Evolutionary conservation across 1,284 basidiomycete genomes (phyloP).

Genomic region (Sanghuangporus baumii): DNA sequence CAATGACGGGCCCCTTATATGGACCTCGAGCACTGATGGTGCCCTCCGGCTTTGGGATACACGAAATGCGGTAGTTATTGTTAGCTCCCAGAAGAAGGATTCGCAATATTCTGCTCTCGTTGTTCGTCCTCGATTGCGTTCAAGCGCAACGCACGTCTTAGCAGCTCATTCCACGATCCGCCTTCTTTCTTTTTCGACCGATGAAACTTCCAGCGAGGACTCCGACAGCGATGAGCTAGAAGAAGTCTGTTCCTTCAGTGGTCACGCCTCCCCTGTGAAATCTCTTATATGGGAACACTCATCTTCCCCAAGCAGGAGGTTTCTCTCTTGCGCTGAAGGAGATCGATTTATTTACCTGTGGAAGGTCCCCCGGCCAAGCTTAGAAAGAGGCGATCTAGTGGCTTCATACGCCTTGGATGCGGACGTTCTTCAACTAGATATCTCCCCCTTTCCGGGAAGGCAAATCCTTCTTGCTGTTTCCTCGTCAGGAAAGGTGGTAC

Average conservation of each 20-base stretch:
- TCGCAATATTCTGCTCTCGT: conserved; percentile 51
- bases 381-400: conserved; percentile 48
- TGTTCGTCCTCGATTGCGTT: conserved; percentile 31
- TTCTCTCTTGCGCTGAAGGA: conserved; percentile 67
- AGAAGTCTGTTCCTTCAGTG: conserved; percentile 51
- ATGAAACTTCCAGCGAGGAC: conserved; percentile 25
- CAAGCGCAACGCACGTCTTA: conserved; percentile 38
- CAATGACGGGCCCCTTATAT: conserved; percentile 30
- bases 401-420: conserved; percentile 67
- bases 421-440: conserved; percentile 50
- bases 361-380: conserved; percentile 40
- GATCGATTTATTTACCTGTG: conserved; percentile 74
- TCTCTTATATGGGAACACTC: conserved; percentile 46
- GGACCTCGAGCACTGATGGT: conserved; percentile 56
- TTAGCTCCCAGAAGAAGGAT: conserved; percentile 49
- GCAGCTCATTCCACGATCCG: conserved; percentile 57
- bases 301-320: conserved; percentile 36
- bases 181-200: conserved; percentile 36
- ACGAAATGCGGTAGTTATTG: conserved; percentile 40
- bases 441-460: conserved; percentile 33
- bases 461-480: conserved; percentile 56
- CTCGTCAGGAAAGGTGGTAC: conserved; percentile 58
- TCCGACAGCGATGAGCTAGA: conserved; percentile 36
- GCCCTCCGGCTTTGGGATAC: conserved; percentile 54
- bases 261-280: conserved; percentile 57